These are phyloP conservation scores for Colletotrichum tropicicola DNA, from an alignment of 2,329 filamentous ascomycete species.

Conservation along the genomic window DNA sequence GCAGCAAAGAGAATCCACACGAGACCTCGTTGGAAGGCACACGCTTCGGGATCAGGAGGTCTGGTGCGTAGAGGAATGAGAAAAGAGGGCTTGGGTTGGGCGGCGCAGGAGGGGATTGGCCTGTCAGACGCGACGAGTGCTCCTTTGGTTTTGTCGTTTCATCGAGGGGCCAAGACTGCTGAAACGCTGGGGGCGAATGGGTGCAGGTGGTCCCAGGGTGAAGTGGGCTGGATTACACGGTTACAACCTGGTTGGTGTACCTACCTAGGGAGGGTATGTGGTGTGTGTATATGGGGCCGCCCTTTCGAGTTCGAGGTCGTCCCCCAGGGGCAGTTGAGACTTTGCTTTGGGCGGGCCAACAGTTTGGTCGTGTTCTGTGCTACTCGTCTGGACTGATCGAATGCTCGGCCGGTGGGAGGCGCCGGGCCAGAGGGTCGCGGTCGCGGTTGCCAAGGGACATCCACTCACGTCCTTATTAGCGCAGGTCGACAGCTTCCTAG, in stretches of 20 bases:
- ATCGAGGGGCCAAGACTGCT: slow-evolving; percentile 28
- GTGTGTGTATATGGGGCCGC: too few relatives aligned
- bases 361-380: too few relatives aligned
- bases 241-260: not conserved
- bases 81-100: slow-evolving; percentile 11
- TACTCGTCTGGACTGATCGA: too few relatives aligned
- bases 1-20: not conserved
- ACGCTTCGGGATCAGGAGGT: not conserved
- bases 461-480: too few relatives aligned
- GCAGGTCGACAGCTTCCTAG: not conserved
- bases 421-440: too few relatives aligned
- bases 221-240: slow-evolving; percentile 11
- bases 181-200: slow-evolving; percentile 27
- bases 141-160: slow-evolving; percentile 27
- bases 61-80: slow-evolving; percentile 1
- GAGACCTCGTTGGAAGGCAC: not conserved
- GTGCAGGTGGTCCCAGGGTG: slow-evolving; percentile 20
- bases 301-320: too few relatives aligned
- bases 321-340: too few relatives aligned
- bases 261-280: not conserved
- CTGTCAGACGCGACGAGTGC: slow-evolving; percentile 27
- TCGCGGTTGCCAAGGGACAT: too few relatives aligned
- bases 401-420: too few relatives aligned
- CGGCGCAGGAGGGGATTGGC: slow-evolving; percentile 26
- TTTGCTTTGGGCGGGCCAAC: too few relatives aligned